phyloP scores from a whole-genome alignment of 345 rosid species.

The Camelina sativa region DNA sequence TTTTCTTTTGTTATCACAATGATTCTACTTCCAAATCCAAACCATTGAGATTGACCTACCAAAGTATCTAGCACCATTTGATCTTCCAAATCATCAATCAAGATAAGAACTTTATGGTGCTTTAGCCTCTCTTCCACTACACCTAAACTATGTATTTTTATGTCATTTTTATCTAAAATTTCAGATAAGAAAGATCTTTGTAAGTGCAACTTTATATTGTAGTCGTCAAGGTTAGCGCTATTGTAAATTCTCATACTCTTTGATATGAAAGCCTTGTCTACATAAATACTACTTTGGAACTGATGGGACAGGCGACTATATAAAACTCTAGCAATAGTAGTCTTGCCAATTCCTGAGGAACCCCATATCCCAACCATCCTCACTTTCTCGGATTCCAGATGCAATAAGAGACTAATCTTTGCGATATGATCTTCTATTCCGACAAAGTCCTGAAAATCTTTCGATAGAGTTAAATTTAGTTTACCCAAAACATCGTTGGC shows the following conservation, averaged over 20 bases:
- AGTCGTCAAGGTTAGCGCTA: neutral
- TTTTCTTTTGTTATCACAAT: neutral
- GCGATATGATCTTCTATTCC: constrained; percentile 5
- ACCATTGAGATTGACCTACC: neutral
- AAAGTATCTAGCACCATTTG: neutral
- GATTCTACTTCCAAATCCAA: neutral
- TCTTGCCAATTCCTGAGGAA: neutral
- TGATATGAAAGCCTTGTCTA: neutral
- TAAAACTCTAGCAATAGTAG: neutral
- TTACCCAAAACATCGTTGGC: neutral
- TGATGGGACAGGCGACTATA: neutral
- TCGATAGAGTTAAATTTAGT: neutral
- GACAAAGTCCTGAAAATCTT: neutral
- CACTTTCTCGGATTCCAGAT: neutral
- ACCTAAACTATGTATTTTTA: neutral
- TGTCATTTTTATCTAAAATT: neutral
- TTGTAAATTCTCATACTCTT: neutral
- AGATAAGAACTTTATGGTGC: neutral
- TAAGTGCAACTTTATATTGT: neutral
- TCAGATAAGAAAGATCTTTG: neutral
- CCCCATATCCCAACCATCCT: neutral
- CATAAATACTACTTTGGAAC: neutral
- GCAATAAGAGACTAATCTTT: neutral
- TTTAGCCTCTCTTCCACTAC: neutral
- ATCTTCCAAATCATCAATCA: neutral